Evolutionary conservation across 345 rosid species (phyloP), one percentile per base, ranked within the genome.

Genomic region (Salix caprea): DNA sequence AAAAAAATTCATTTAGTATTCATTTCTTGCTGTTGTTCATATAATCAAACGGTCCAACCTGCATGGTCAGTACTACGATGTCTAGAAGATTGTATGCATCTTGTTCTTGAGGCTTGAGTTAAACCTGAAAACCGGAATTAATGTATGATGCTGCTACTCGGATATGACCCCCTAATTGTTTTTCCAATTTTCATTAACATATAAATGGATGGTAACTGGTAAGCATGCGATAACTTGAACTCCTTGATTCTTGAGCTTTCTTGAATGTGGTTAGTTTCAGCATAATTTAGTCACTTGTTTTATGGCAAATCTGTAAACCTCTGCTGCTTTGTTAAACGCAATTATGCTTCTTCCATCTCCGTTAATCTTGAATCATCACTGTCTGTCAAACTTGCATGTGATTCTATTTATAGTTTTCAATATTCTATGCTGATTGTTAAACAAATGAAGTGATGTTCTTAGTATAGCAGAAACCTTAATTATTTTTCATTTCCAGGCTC

Each of bases 401-500:
- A 58, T 58, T 58, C 28, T 52, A 23, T 3, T 4, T 58, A 23
- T 58, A 23, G 62, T 10, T 58, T 58, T 3, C 46, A 0, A 9
- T 58, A 23, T n/a, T 2, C 23, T 6, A 19, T 52, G 58, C 23
- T 52, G 46, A 11, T 14, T 40, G 46, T 42, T 42, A 11, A 42
- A 42, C 46, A 42, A 42, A 11, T n/a, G 62, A 58, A n/a, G 24
- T 58, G n/a, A n/a, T n/a, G 4, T 3, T 10, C 62, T 58, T 9
- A 8, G 28, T 3, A 58, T 58, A 58, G 24, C 26, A 11, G 4
- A 23, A 8, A 56, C n/a, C 61, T 8, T 8, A 23, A 30, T 71
- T 71, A 6, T 23, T 71, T 23, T 18, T 23, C 6, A 60, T 60
- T 85, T 78, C 80, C 84, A 93, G 99, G 91, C 97, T 0, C 98